Conservation (phyloP, 2,329 filamentous ascomycete species). For the Colletotrichum sp. region DNA sequence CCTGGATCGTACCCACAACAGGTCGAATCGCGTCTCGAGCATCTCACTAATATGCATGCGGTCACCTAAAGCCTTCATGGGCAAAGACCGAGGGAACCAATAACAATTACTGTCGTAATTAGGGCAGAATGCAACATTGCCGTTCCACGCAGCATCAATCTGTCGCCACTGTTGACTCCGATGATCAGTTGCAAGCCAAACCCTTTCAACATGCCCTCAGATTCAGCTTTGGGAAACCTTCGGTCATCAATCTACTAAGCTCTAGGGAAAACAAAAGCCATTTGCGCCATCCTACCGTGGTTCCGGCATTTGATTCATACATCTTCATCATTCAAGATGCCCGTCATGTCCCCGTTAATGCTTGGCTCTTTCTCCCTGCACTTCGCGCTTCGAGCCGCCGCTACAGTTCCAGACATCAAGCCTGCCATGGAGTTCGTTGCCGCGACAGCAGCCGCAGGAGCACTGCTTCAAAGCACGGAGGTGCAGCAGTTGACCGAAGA, state of each 20-base stretch:
- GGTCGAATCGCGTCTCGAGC: not conserved
- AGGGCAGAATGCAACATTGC: not conserved
- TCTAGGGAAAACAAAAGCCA: not conserved
- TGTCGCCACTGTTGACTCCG: not conserved
- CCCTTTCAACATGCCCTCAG: not conserved
- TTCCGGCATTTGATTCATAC: not conserved
- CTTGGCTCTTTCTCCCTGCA: not conserved
- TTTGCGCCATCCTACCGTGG: not conserved
- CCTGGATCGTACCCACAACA: not conserved
- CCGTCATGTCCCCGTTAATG: not conserved
- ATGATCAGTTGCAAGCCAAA: not conserved
- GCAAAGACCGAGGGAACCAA: not conserved
- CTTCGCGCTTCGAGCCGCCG: not conserved
- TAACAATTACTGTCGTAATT: not conserved
- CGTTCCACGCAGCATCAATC: not conserved
- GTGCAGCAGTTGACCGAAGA: not conserved
- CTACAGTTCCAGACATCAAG: not conserved
- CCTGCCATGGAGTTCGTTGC: not conserved
- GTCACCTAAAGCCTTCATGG: not conserved
- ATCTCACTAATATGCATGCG: not conserved
- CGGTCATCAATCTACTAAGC: not conserved
- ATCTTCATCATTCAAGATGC: not conserved
- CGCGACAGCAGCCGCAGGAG: not conserved
- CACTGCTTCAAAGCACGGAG: not conserved
- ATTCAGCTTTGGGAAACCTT: not conserved